Evolutionary conservation across 257 asterid species (phyloP).

Genomic region (Nicotiana otophora): DNA sequence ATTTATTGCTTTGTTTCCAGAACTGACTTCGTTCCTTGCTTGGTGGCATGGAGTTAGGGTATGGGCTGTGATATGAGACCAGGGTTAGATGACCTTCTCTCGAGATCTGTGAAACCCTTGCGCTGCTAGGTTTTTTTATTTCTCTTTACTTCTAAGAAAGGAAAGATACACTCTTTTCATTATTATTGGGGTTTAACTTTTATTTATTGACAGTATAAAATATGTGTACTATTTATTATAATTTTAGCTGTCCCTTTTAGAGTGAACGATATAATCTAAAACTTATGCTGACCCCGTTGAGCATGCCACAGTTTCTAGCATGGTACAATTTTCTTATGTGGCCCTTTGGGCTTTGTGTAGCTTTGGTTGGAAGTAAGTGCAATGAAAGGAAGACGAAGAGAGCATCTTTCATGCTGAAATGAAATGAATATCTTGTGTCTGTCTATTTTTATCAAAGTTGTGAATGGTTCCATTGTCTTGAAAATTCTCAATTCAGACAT

Average conservation of each 20-base stretch:
- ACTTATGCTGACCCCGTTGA: not conserved
- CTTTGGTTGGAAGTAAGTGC: not conserved
- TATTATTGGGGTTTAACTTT: not conserved
- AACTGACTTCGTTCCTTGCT: not conserved
- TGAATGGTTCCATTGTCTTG: not conserved
- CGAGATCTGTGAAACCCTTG: not conserved
- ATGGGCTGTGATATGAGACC: not conserved
- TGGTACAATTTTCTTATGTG: not conserved
- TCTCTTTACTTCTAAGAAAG: not conserved
- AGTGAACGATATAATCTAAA: no score
- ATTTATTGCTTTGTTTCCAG: not conserved
- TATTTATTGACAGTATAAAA: not conserved
- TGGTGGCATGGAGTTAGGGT: not conserved
- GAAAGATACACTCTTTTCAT: not conserved
- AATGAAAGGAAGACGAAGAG: not conserved
- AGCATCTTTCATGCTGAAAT: not conserved
- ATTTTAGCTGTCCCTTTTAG: no score
- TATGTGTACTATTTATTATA: no score
- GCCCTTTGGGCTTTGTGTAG: not conserved
- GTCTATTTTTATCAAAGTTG: not conserved
- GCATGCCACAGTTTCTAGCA: not conserved
- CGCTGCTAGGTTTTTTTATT: not conserved
- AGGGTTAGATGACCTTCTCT: not conserved
- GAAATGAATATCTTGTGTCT: not conserved
- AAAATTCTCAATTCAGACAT: not conserved